phyloP scores from a whole-genome alignment of 1,284 basidiomycete species.

The Kalmanozyma brasiliensis region DNA sequence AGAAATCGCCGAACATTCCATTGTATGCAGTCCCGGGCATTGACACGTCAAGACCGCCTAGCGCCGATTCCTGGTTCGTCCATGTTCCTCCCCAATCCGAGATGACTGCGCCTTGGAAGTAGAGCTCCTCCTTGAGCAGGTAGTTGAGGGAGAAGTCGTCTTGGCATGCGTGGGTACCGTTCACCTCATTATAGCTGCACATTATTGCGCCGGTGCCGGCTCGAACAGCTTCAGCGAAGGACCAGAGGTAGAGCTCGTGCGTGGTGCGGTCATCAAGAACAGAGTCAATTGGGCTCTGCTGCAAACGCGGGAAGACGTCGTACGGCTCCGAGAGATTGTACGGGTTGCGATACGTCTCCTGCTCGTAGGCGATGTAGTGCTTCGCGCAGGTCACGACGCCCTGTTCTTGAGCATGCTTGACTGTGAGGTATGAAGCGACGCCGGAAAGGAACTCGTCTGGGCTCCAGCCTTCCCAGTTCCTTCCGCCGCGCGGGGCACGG shows the following conservation, averaged over 20 bases:
- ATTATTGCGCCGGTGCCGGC: conserved; percentile 69
- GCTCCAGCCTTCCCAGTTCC: conserved; percentile 79
- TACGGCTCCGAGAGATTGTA: conserved; percentile 32
- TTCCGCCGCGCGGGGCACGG: conserved; percentile 75
- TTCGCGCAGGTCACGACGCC: conserved; percentile 67
- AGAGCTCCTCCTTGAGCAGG: conserved; percentile 77
- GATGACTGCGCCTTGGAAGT: conserved; percentile 79
- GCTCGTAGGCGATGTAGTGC: conserved; percentile 64
- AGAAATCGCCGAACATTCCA: conserved; percentile 66
- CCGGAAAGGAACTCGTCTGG: conserved; percentile 51
- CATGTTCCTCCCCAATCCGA: conserved; percentile 56
- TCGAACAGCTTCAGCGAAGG: conserved; percentile 70
- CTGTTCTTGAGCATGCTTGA: conserved; percentile 52
- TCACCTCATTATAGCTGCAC: conserved; percentile 72
- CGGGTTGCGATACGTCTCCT: conserved; percentile 53
- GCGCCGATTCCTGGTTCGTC: conserved; percentile 69
- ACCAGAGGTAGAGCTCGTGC: conserved; percentile 70
- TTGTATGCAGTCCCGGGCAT: conserved; percentile 66
- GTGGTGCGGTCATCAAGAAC: conserved; percentile 81
- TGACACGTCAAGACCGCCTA: conserved; percentile 75
- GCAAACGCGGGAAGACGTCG: conserved; percentile 26
- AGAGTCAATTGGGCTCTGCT: conserved; percentile 71
- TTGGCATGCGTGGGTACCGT: conserved; percentile 76
- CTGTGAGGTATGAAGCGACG: conserved; percentile 39
- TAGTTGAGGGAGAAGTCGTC: conserved; percentile 76